A percentile compares a stretch with the other conserved stretches of the same genome.
Conservation (phyloP, 2,329 filamentous ascomycete species). For the Colletotrichum sp. region DNA sequence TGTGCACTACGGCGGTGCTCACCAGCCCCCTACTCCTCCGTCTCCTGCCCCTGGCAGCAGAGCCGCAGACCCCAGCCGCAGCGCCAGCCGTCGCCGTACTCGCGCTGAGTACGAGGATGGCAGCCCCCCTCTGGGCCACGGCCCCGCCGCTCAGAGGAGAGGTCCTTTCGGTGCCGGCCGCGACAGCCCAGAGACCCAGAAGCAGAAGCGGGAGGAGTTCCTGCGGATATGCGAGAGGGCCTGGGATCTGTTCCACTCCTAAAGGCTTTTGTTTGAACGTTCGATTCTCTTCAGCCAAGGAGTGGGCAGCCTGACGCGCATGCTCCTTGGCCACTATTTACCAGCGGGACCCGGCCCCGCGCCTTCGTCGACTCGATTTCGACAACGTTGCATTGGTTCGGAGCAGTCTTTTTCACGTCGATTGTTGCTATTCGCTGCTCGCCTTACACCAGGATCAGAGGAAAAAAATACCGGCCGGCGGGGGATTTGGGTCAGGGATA, state of each 20-base stretch:
- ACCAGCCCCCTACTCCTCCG: constrained; percentile 91
- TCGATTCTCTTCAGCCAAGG: neutral
- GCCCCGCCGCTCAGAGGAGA: constrained; percentile 63
- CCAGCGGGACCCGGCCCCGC: neutral
- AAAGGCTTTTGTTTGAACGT: constrained; percentile 34
- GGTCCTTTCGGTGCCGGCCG: constrained; percentile 82
- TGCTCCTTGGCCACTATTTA: neutral
- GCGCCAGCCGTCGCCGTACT: constrained; percentile 73
- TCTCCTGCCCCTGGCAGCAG: constrained; percentile 69
- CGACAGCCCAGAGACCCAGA: constrained; percentile 82
- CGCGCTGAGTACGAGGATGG: constrained; percentile 93
- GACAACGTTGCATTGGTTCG: neutral
- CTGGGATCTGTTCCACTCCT: constrained; percentile 98
- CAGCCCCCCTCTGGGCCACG: constrained; percentile 82
- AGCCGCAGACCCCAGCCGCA: constrained; percentile 56
- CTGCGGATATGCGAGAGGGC: constrained; percentile 83
- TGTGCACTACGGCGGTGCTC: constrained; percentile 86
- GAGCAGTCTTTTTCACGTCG: constrained; percentile 2
- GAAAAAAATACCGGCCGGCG: neutral
- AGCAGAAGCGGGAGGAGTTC: constrained; percentile 92
- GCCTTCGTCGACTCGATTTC: neutral
- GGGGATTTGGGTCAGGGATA: constrained; percentile 2
- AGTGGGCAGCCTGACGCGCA: neutral
- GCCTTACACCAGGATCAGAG: neutral
- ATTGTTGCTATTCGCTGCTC: constrained; percentile 1